Percentiles rank a stretch among this genome's conserved stretches.
phyloP scores from a whole-genome alignment of 352 stramenopile species.

The Globisporangium cederbergense region DNA sequence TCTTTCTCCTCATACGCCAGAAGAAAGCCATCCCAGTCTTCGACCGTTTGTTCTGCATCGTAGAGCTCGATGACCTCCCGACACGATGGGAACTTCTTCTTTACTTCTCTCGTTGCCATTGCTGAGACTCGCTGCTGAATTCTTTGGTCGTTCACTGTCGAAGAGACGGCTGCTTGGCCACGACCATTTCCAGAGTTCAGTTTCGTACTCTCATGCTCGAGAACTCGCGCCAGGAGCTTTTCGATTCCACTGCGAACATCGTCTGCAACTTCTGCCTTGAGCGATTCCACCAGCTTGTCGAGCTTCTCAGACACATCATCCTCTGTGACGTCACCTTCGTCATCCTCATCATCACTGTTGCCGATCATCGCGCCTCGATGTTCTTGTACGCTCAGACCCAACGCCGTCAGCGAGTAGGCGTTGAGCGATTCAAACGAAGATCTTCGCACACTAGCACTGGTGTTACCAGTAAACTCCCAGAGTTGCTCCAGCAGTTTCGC shows the following conservation, averaged over 20 bases:
- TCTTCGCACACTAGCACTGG: constrained; percentile 32
- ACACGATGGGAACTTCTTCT: constrained; percentile 34
- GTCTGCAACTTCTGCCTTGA: constrained; percentile 33
- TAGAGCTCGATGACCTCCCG: constrained; percentile 24
- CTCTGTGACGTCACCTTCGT: constrained; percentile 25
- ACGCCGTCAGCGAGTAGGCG: constrained; percentile 37
- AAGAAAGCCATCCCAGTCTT: constrained; percentile 39
- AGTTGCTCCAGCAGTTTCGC: constrained; percentile 43
- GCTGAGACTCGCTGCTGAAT: constrained; percentile 34
- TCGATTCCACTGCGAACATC: constrained; percentile 39
- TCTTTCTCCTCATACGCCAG: constrained; percentile 39
- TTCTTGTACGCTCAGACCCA: constrained; percentile 33
- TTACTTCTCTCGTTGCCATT: constrained; percentile 55
- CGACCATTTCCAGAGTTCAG: constrained; percentile 35
- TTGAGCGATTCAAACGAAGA: constrained; percentile 42
- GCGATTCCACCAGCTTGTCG: constrained; percentile 34
- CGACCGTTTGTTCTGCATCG: background rate
- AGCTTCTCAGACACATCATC: constrained; percentile 47
- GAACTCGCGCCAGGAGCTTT: constrained; percentile 30
- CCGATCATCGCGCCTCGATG: constrained; percentile 10
- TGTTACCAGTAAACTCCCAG: constrained; percentile 43
- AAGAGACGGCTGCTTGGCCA: constrained; percentile 30
- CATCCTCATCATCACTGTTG: constrained; percentile 27
- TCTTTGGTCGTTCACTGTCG: constrained; percentile 24
- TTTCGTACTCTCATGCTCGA: constrained; percentile 36